Conservation (phyloP, 331 rosid genomes). For the Stylosanthes scabra region DNA sequence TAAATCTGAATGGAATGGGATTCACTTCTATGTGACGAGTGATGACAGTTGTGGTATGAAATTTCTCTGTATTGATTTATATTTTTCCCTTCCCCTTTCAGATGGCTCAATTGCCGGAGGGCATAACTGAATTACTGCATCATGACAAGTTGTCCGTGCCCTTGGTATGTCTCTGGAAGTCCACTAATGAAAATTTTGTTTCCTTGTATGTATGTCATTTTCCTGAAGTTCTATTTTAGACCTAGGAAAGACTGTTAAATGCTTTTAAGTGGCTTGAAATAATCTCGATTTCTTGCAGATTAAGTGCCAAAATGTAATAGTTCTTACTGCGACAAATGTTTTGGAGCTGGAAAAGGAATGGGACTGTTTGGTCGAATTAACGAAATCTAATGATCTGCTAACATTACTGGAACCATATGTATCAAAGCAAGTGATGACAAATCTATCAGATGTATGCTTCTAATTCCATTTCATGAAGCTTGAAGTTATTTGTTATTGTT, state of each 20-base stretch:
- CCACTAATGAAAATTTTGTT: conserved; percentile 11
- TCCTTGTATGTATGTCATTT: conserved; percentile 25
- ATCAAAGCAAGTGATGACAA: conserved; percentile 64
- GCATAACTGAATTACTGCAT: conserved; percentile 92
- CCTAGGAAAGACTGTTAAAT: conserved; percentile 18
- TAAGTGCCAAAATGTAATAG: conserved; percentile 82
- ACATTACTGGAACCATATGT: conserved; percentile 65
- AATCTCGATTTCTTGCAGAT: conserved; percentile 61
- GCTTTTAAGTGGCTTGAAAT: conserved; percentile 9
- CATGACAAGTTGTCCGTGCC: conserved; percentile 82
- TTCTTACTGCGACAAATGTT: conserved; percentile 71
- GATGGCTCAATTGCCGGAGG: conserved; percentile 98
- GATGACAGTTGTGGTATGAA: conserved; percentile 26
- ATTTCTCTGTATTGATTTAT: conserved; percentile 39
- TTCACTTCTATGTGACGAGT: neutral
- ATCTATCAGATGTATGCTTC: conserved; percentile 70
- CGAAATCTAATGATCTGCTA: conserved; percentile 60
- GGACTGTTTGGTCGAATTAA: conserved; percentile 84
- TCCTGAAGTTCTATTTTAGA: conserved; percentile 21
- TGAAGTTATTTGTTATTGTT: conserved; percentile 8
- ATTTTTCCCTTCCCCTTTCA: conserved; percentile 56
- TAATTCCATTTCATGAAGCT: conserved; percentile 24
- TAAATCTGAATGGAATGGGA: conserved; percentile 36
- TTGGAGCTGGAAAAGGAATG: conserved; percentile 79
- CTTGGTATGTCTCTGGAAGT: conserved; percentile 65